Percentiles rank a stretch among this genome's conserved stretches.
These are phyloP conservation scores for Plasmodium gonderi DNA, from an alignment of 169 alveolate species.

Conservation along the genomic window DNA sequence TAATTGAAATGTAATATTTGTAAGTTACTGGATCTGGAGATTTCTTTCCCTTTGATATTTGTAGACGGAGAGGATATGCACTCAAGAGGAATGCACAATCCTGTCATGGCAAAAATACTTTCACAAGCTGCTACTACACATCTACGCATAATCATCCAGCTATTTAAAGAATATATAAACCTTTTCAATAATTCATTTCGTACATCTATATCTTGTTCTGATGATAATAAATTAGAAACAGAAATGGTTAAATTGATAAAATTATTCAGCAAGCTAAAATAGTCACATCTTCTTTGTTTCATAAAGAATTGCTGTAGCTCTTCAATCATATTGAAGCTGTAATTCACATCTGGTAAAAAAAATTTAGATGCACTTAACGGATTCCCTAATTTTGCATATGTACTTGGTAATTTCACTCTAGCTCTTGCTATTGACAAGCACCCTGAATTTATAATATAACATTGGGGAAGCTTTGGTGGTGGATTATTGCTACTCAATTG, in stretches of 20 bases:
- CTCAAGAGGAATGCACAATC: constrained; percentile 85
- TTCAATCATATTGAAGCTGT: constrained; percentile 78
- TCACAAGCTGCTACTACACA: constrained; percentile 87
- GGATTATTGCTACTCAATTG: background rate
- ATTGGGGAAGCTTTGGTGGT: constrained; percentile 73
- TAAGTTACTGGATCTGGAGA: constrained; percentile 59
- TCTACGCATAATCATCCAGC: constrained; percentile 87
- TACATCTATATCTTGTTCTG: constrained; percentile 83
- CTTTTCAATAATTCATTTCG: constrained; percentile 75
- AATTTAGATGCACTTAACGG: constrained; percentile 82
- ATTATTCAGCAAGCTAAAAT: constrained; percentile 88
- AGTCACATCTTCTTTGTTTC: constrained; percentile 91
- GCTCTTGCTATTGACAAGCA: constrained; percentile 76
- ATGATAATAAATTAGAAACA: constrained; percentile 78
- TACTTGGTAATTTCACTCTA: constrained; percentile 83
- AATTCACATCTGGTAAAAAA: constrained; percentile 78
- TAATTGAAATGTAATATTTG: constrained; percentile 86
- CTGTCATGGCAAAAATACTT: constrained; percentile 85
- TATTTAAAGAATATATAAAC: constrained; percentile 82
- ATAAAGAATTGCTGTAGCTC: constrained; percentile 88
- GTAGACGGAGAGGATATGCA: constrained; percentile 34
- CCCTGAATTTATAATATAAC: constrained; percentile 71
- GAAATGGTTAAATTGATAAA: constrained; percentile 83
- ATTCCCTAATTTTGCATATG: constrained; percentile 84
- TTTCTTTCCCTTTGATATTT: background rate